A percentile compares a stretch with the other conserved stretches of the same genome.
Evolutionary conservation across 768 basidiomycete genomes (phyloP).

Genomic region (Tremella yokohamensis): DNA sequence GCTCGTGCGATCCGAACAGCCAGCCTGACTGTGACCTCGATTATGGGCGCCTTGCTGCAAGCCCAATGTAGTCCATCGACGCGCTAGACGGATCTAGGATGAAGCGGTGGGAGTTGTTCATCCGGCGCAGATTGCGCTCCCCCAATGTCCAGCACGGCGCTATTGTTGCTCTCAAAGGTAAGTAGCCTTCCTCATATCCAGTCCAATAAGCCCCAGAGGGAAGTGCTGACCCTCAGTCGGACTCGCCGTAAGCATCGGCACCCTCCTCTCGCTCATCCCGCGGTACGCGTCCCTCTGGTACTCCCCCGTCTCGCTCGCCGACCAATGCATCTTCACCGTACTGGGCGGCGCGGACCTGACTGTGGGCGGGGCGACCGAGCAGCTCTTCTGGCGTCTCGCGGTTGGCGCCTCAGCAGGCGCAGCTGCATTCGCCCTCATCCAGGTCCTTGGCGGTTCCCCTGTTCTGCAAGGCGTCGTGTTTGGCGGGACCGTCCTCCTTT

Average conservation of each 20-base stretch:
- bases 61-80: too few species aligned
- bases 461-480: slow-evolving; percentile 10
- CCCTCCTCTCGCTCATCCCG: slow-evolving; percentile 10
- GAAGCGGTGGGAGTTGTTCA: too few species aligned
- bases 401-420: slow-evolving; percentile 8
- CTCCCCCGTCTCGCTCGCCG: slow-evolving; percentile 11
- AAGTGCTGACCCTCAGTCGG: slow-evolving; percentile 4
- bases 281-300: slow-evolving; percentile 11
- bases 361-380: slow-evolving; percentile 14
- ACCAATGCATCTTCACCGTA: slow-evolving; percentile 17
- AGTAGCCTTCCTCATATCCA: too few species aligned
- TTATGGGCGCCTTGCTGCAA: too few species aligned
- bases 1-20: too few species aligned
- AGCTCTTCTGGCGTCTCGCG: slow-evolving; percentile 12
- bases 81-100: too few species aligned
- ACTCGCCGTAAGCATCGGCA: slow-evolving; percentile 11
- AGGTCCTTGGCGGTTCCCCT: slow-evolving; percentile 9
- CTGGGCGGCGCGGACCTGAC: slow-evolving; percentile 16
- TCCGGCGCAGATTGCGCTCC: too few species aligned
- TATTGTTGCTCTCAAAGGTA: too few species aligned
- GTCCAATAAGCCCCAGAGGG: too few species aligned
- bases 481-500: neutral
- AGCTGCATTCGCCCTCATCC: slow-evolving; percentile 2
- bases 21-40: too few species aligned
- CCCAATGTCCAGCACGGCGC: too few species aligned